phyloP scores from a whole-genome alignment of 2,329 filamentous ascomycete species.

The Alternaria incomplexa region DNA sequence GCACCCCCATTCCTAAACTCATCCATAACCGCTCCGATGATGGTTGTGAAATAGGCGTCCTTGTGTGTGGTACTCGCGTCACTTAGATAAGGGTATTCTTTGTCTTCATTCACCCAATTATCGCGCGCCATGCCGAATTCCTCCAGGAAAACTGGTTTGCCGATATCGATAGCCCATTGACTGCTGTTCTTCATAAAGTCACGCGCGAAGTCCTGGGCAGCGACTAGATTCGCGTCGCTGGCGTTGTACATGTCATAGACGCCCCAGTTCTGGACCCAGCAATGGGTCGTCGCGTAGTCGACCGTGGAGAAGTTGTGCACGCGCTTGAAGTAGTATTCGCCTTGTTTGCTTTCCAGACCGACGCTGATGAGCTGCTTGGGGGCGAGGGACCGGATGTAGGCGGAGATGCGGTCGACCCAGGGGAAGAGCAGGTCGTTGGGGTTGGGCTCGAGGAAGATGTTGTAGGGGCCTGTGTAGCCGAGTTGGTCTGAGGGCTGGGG shows the following conservation, averaged over 20 bases:
- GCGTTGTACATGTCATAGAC: constrained; percentile 49
- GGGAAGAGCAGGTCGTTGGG: constrained; percentile 44
- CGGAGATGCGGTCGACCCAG: constrained; percentile 46
- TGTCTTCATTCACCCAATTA: constrained; percentile 48
- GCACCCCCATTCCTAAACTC: constrained; percentile 43
- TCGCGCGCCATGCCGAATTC: constrained; percentile 51
- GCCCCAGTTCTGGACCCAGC: constrained; percentile 51
- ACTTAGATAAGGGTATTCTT: constrained; percentile 47
- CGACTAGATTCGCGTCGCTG: constrained; percentile 36
- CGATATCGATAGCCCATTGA: constrained; percentile 45
- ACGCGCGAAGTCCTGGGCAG: constrained; percentile 44
- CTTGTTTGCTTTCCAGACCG: constrained; percentile 49
- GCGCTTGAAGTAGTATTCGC: constrained; percentile 48
- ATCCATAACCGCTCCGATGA: constrained; percentile 46
- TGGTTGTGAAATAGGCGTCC: constrained; percentile 47
- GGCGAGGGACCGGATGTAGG: constrained; percentile 45
- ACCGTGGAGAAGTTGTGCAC: constrained; percentile 47
- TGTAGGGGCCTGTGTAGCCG: constrained; percentile 35
- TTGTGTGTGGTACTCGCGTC: constrained; percentile 46
- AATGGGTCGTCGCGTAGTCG: constrained; percentile 50
- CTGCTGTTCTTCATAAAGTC: constrained; percentile 42
- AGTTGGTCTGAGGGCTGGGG: constrained; percentile 40
- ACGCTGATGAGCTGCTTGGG: constrained; percentile 49
- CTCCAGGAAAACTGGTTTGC: constrained; percentile 48
- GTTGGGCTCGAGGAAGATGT: constrained; percentile 34